A percentile compares a stretch with the other conserved stretches of the same genome.
phyloP scores from a whole-genome alignment of 1,284 basidiomycete genomes.

The Cryptococcus sp. region DNA sequence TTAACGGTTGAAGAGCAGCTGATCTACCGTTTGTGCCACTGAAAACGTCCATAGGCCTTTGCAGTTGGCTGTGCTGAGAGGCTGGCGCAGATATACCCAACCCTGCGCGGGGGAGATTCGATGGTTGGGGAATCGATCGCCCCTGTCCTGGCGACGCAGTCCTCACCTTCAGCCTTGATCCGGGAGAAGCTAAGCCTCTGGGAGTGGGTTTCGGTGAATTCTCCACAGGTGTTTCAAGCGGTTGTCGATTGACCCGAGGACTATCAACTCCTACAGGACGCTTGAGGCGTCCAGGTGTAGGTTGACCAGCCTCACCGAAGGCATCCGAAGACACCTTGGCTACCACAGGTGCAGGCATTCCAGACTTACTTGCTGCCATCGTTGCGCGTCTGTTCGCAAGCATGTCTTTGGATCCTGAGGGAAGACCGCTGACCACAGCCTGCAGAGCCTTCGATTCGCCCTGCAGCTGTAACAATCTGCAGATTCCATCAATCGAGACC shows the following conservation, averaged over 20 bases:
- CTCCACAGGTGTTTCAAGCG: not conserved
- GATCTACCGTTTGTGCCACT: conserved; percentile 12
- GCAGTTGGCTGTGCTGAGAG: conserved; percentile 1
- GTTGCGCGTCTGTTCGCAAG: conserved; percentile 47
- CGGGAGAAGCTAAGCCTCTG: conserved; percentile 3
- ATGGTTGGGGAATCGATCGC: conserved; percentile 15
- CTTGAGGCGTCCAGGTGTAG: conserved; percentile 17
- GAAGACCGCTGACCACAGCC: conserved; percentile 41
- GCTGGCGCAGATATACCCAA: not conserved
- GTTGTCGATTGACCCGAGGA: conserved; percentile 1
- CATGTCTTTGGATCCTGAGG: conserved; percentile 47
- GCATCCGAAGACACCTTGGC: conserved; percentile 22
- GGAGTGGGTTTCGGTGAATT: not conserved
- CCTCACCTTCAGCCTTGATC: conserved; percentile 7
- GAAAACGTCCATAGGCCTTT: conserved; percentile 20
- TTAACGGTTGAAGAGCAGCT: conserved; percentile 28
- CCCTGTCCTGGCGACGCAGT: conserved; percentile 16
- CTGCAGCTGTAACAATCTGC: conserved; percentile 44
- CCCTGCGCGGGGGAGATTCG: conserved; percentile 14
- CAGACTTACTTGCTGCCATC: conserved; percentile 37
- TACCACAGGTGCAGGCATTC: conserved; percentile 11
- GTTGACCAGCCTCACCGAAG: conserved; percentile 5
- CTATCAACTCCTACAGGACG: conserved; percentile 4
- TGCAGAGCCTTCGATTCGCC: conserved; percentile 41
- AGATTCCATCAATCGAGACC: not conserved